A percentile compares a stretch with the other conserved stretches of the same genome.
phyloP scores from a whole-genome alignment of 2,329 filamentous ascomycete species.

The Corinectria fuckeliana region DNA sequence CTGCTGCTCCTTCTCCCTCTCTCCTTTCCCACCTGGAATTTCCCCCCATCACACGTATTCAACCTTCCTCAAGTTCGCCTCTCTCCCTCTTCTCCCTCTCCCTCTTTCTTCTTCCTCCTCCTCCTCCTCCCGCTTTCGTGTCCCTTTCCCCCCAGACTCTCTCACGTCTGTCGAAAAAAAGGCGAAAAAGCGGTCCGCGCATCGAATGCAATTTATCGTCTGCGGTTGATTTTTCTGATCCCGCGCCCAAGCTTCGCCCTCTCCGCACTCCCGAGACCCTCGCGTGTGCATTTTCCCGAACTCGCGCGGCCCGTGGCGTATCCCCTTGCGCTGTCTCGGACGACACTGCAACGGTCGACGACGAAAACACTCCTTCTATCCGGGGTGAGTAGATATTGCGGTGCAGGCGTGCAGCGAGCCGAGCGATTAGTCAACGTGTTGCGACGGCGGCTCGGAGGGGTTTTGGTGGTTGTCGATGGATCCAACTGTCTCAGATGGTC shows the following conservation, averaged over 20 bases:
- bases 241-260: conserved; percentile 31
- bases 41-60: conserved; percentile 36
- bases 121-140: conserved; percentile 21
- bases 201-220: conserved; percentile 29
- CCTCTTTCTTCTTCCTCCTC: conserved; percentile 16
- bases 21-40: conserved; percentile 40
- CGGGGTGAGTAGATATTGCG: conserved; percentile 30
- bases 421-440: conserved; percentile 31
- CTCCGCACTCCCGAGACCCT: conserved; percentile 36
- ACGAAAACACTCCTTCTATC: conserved; percentile 24
- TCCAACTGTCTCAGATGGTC: conserved; percentile 30
- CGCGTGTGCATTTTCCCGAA: conserved; percentile 38
- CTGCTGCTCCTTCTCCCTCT: conserved; percentile 32
- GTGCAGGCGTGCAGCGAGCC: conserved; percentile 17
- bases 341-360: conserved; percentile 27
- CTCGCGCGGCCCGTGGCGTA: conserved; percentile 31
- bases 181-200: conserved; percentile 27
- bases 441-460: conserved; percentile 29
- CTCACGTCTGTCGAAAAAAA: conserved; percentile 29
- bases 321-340: conserved; percentile 29
- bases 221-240: conserved; percentile 26
- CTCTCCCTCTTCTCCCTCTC: conserved; percentile 5
- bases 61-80: conserved; percentile 32
- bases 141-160: conserved; percentile 24
- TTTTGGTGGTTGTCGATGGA: conserved; percentile 33